Evolutionary conservation across 495 filamentous ascomycete genomes (phyloP).

Genomic region (Lasiosphaeria ovina): DNA sequence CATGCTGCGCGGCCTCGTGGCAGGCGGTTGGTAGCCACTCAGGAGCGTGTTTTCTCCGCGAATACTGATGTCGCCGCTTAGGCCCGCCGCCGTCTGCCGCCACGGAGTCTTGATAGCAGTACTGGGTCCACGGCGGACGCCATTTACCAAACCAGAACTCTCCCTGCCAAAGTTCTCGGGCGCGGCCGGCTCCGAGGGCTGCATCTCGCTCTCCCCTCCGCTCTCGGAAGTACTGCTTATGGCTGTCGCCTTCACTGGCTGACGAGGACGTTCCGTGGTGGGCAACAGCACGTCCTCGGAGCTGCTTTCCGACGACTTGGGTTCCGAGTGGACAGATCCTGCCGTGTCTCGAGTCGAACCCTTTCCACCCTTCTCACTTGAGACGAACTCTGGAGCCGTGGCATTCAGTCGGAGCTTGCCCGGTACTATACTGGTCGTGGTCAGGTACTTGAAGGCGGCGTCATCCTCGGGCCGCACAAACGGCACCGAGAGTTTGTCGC

Average conservation of each 20-base stretch:
- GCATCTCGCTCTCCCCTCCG: slow-evolving; percentile 39
- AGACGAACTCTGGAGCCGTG: slow-evolving; percentile 48
- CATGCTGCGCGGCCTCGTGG: slow-evolving; percentile 61
- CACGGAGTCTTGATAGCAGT: slow-evolving; percentile 64
- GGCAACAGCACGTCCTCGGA: slow-evolving; percentile 27
- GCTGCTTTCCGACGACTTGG: slow-evolving; percentile 16
- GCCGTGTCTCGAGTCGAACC: slow-evolving; percentile 20
- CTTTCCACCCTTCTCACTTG: slow-evolving; percentile 33
- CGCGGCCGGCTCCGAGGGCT: slow-evolving; percentile 22
- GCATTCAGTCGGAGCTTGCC: slow-evolving; percentile 50
- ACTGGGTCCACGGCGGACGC: slow-evolving; percentile 44
- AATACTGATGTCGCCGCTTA: slow-evolving; percentile 38
- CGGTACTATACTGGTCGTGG: slow-evolving; percentile 53
- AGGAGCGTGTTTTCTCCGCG: slow-evolving; percentile 25
- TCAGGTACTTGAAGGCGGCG: slow-evolving; percentile 70
- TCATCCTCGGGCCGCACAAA: slow-evolving; percentile 93
- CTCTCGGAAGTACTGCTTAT: slow-evolving; percentile 40
- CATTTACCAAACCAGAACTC: slow-evolving; percentile 30
- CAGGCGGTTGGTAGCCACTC: slow-evolving; percentile 59
- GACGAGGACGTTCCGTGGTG: slow-evolving; percentile 14
- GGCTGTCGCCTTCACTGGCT: slow-evolving; percentile 33
- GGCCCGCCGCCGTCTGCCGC: slow-evolving; percentile 56
- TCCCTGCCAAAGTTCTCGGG: slow-evolving; percentile 32
- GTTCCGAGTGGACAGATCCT: slow-evolving; percentile 16
- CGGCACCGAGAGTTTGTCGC: slow-evolving; percentile 86